Evolutionary conservation across 129 eudicot genomes (phyloP).

Genomic region (Flaveria linearis): DNA sequence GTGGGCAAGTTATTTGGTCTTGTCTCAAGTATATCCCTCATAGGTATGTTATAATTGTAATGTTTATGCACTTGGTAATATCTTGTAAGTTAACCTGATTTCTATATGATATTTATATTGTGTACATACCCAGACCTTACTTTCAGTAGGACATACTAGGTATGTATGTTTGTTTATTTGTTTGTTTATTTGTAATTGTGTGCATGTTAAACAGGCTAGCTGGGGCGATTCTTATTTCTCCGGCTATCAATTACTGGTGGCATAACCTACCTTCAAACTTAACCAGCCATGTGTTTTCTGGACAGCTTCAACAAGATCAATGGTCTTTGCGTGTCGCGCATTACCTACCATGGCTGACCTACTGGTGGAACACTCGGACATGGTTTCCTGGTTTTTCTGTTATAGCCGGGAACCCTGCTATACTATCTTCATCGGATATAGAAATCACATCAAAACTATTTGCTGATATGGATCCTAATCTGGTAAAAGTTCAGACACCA

Average conservation of each 20-base stretch:
- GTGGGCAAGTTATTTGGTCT: conserved; percentile 58
- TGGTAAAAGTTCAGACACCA: neutral
- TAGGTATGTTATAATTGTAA: conserved; percentile 35
- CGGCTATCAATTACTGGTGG: conserved; percentile 77
- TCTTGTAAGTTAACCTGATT: neutral
- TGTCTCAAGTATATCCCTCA: conserved; percentile 84
- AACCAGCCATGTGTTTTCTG: conserved; percentile 41
- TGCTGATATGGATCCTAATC: conserved; percentile 2
- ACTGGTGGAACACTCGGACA: conserved; percentile 78
- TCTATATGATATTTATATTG: neutral
- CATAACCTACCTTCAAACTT: conserved; percentile 56
- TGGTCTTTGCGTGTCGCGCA: conserved; percentile 71
- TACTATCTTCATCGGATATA: conserved; percentile 38
- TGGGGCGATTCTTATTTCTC: conserved; percentile 65
- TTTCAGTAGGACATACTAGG: no score
- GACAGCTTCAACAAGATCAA: conserved; percentile 50
- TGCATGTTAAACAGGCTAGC: conserved; percentile 50
- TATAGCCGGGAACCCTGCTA: conserved; percentile 23
- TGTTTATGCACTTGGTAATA: neutral
- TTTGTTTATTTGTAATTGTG: neutral
- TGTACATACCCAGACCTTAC: no score
- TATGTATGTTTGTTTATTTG: no score
- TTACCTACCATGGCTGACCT: conserved; percentile 61
- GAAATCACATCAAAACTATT: conserved; percentile 25
- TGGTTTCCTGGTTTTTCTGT: conserved; percentile 44